phyloP scores from a whole-genome alignment of 768 basidiomycete species.

The Neoboletus subvelutipes region DNA sequence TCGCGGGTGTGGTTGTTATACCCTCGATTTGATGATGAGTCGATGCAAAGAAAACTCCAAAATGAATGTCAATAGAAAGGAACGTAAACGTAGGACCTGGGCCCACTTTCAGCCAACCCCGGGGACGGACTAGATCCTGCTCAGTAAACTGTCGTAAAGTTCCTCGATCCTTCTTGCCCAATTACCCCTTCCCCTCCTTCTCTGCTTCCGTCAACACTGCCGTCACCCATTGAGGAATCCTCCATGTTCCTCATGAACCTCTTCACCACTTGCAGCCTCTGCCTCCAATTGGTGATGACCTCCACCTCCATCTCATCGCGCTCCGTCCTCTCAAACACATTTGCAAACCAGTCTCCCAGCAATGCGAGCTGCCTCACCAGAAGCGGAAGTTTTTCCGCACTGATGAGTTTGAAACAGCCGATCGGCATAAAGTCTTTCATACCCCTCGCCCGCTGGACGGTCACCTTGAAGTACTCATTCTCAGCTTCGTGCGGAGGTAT shows the following conservation, averaged over 20 bases:
- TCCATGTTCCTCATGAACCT: conserved; percentile 47
- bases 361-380: conserved; percentile 86
- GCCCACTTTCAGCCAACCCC: conserved; percentile 6
- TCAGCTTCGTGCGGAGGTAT: conserved; percentile 55
- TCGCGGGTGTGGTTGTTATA: conserved; percentile 10
- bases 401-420: conserved; percentile 93
- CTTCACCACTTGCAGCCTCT: conserved; percentile 74
- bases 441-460: conserved; percentile 80
- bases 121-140: not conserved
- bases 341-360: conserved; percentile 87
- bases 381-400: conserved; percentile 81
- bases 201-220: conserved; percentile 20
- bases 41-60: conserved; percentile 9
- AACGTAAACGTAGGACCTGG: not conserved
- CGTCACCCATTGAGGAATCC: conserved; percentile 18
- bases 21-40: conserved; percentile 3
- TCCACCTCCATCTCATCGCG: conserved; percentile 70
- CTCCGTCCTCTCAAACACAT: conserved; percentile 74
- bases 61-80: conserved; percentile 13
- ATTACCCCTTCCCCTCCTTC: conserved; percentile 44
- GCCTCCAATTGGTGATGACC: conserved; percentile 87
- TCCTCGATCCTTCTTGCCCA: conserved; percentile 50
- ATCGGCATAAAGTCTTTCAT: conserved; percentile 95
- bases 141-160: conserved; percentile 57
- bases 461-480: conserved; percentile 95